Conservation (phyloP, 2,329 filamentous ascomycete genomes). For the Aspergillus ibericus region DNA sequence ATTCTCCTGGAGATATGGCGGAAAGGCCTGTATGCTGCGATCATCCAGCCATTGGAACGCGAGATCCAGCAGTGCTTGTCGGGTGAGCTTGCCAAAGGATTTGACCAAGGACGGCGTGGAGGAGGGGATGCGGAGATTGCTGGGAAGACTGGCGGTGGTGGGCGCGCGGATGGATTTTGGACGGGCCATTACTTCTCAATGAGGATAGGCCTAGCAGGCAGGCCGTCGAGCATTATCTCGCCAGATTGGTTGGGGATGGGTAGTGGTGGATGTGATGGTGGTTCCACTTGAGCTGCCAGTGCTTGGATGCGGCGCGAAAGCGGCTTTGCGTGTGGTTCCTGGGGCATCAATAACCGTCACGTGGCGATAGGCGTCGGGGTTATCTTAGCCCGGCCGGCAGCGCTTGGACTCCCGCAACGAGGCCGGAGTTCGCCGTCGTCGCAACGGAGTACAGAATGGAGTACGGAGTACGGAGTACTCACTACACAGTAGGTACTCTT, state of each 20-base stretch:
- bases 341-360: conserved; percentile 4
- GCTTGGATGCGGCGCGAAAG: not conserved
- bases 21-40: conserved; percentile 59
- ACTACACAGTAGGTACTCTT: no score
- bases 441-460: not conserved
- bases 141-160: conserved; percentile 69
- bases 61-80: conserved; percentile 69
- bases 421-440: not conserved
- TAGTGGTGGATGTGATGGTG: not conserved
- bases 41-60: conserved; percentile 76
- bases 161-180: conserved; percentile 53
- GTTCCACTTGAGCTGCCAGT: no score
- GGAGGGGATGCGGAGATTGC: conserved; percentile 66
- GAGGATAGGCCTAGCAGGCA: not conserved
- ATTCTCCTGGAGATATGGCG: conserved; percentile 58
- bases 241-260: not conserved
- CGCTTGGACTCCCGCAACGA: not conserved
- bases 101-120: conserved; percentile 65
- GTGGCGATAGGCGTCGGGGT: conserved; percentile 4
- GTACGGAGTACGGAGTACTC: no score
- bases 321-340: conserved; percentile 1
- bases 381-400: not conserved
- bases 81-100: conserved; percentile 67
- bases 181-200: conserved; percentile 28
- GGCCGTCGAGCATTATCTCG: not conserved